phyloP scores from a whole-genome alignment of 345 rosid species.

The Noccaea caerulescens region DNA sequence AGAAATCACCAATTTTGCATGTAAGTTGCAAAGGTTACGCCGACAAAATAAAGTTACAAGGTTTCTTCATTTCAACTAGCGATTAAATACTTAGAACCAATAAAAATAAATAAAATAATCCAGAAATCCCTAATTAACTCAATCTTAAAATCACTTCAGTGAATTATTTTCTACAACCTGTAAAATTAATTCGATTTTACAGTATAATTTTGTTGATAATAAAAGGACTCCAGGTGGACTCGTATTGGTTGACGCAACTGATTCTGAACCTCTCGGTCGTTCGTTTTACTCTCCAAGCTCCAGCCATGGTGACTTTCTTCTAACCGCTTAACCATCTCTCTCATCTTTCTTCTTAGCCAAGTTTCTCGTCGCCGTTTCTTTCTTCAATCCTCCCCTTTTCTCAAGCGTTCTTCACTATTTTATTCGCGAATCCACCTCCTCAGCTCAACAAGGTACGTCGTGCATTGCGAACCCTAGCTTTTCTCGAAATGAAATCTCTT shows the following conservation, averaged over 20 bases:
- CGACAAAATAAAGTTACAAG: neutral
- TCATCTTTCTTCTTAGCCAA: slow-evolving; percentile 17
- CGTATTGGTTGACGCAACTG: slow-evolving; percentile 37
- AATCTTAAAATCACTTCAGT: too few relatives aligned
- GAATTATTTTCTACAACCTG: neutral
- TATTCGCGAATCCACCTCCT: slow-evolving; percentile 1
- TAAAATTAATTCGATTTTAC: neutral
- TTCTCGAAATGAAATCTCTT: neutral
- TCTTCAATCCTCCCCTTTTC: neutral
- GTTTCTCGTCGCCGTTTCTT: neutral
- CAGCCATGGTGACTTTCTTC: slow-evolving; percentile 30
- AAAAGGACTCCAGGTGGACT: slow-evolving; percentile 30
- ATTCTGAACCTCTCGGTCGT: slow-evolving; percentile 39
- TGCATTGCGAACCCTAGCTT: slow-evolving; percentile 43
- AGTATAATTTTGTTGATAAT: neutral
- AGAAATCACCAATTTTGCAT: neutral
- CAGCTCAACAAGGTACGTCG: slow-evolving; percentile 42
- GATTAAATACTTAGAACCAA: neutral
- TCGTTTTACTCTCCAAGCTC: slow-evolving; percentile 31
- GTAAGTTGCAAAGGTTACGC: too few relatives aligned
- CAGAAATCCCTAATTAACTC: neutral
- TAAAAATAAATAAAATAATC: neutral
- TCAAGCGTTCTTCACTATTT: slow-evolving; percentile 3
- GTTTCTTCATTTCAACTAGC: neutral
- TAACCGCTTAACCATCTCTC: slow-evolving; percentile 13